These are phyloP conservation scores for Coemansia sp. DNA, from an alignment of 192 early-diverging fungal species.

Conservation along the genomic window DNA sequence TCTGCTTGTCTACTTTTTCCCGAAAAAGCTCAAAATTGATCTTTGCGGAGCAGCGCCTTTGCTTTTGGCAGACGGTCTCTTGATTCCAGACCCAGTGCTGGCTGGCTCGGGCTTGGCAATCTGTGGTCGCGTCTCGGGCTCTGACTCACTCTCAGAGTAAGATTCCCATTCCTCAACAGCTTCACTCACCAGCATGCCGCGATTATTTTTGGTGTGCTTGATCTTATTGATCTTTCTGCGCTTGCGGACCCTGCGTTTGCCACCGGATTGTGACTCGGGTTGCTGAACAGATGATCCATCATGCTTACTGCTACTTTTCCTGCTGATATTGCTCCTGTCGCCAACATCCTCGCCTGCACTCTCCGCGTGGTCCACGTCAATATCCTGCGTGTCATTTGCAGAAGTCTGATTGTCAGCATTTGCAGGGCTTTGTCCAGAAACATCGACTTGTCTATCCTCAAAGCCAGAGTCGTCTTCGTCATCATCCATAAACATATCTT, in stretches of 20 bases:
- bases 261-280: conserved; percentile 12
- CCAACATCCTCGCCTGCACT: background rate
- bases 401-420: background rate
- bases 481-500: conserved; percentile 54
- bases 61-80: background rate
- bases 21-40: conserved; percentile 49
- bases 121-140: conserved; percentile 7
- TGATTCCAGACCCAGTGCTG: background rate
- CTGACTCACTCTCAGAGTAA: conserved; percentile 47
- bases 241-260: conserved; percentile 34
- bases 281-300: conserved; percentile 4
- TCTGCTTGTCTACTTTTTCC: conserved; percentile 23
- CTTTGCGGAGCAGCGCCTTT: conserved; percentile 35
- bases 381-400: conserved; percentile 19
- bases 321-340: background rate
- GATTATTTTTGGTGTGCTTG: conserved; percentile 50
- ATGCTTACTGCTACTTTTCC: too few species aligned
- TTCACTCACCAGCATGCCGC: conserved; percentile 52
- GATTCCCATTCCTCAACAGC: conserved; percentile 53
- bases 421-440: conserved; percentile 9
- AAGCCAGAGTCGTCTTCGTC: background rate
- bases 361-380: conserved; percentile 36
- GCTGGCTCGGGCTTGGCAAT: conserved; percentile 7
- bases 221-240: conserved; percentile 48
- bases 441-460: background rate